phyloP scores from a whole-genome alignment of 768 basidiomycete species.

The Boletus sp. region DNA sequence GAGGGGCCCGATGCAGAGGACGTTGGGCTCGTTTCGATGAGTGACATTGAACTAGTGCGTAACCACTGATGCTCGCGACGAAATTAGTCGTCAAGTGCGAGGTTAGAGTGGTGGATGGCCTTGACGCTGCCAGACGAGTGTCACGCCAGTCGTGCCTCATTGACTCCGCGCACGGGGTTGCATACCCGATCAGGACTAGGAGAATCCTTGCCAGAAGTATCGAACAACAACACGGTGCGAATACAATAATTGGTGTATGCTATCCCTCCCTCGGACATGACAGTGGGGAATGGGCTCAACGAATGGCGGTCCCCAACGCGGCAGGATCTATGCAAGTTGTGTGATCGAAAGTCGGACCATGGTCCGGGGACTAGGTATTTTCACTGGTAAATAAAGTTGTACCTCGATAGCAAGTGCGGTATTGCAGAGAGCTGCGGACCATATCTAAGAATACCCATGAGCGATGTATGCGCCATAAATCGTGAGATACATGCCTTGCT shows the following conservation, averaged over 20 bases:
- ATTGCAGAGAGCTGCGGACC: slow-evolving; percentile 94
- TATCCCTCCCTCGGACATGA: background rate
- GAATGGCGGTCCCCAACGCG: too few species aligned
- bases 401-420: slow-evolving; percentile 85
- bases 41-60: slow-evolving; percentile 10
- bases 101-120: background rate
- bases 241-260: slow-evolving; percentile 7
- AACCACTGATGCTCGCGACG: too few species aligned
- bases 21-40: slow-evolving; percentile 21
- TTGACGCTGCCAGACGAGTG: background rate
- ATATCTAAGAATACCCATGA: slow-evolving; percentile 46
- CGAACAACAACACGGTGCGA: background rate
- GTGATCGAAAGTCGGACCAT: background rate
- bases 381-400: slow-evolving; percentile 80
- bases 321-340: background rate
- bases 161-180: slow-evolving; percentile 14
- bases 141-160: slow-evolving; percentile 15
- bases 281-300: too few species aligned
- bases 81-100: too few species aligned
- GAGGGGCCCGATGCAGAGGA: slow-evolving; percentile 27
- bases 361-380: background rate
- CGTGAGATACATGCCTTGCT: slow-evolving; percentile 54
- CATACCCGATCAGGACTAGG: slow-evolving; percentile 14
- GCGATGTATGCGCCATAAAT: background rate
- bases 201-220: background rate